Base-by-base conservation (phyloP, 2,329 filamentous ascomycete species). In the Podosphaera leucotricha region DNA sequence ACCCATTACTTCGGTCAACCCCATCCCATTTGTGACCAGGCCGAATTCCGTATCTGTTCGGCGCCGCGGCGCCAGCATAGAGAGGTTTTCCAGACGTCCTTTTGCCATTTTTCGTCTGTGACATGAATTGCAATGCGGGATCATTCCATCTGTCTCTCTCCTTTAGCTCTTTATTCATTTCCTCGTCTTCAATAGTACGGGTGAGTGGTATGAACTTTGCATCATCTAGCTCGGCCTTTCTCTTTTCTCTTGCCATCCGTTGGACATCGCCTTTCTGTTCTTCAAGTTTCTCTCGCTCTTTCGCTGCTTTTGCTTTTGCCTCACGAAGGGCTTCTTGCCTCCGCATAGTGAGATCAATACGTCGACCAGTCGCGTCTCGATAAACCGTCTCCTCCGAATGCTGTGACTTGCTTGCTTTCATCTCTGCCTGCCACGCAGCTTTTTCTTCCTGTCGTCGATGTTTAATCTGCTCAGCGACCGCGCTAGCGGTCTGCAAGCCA, bases 11-110 rank as follows among this genome's bases (percentile, higher is more conserved):
- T 51, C 90, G 70, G 65, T 98, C 90, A 16, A 98, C 90, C 5
- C 92, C 90, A 66, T 98, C 90, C 90, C 90, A 98, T 50, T 83
- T 68, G 64, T 92, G 84, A 0, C 90, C 92, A 0, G 90, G 90
- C 48, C 78, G 70, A 48, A 98, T 95, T 1, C 82, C 83, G 63
- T 95, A 95, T 18, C 90, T 71, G 66, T 98, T 98, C 38, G 90
- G 90, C 55, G 81, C 71, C 45, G 80, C 81, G 0, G 77, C 70
- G 0, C 87, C 90, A 47, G 75, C 65, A 59, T 95, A 98, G 3
- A 80, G 59, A 3, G 50, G 50, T 41, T 53, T 59, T 36, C 53
- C 53, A 15, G 43, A 49, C 15, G 21, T 46, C 43, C 51, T 54
- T 26, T 44, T 53, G 2, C 52, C 52, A 20, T 49, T 49, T 36